Percentiles rank a stretch among this genome's conserved stretches.
These are phyloP conservation scores for Houttuynia cordata DNA, from an alignment of 164 flowering plant species.

Conservation along the genomic window DNA sequence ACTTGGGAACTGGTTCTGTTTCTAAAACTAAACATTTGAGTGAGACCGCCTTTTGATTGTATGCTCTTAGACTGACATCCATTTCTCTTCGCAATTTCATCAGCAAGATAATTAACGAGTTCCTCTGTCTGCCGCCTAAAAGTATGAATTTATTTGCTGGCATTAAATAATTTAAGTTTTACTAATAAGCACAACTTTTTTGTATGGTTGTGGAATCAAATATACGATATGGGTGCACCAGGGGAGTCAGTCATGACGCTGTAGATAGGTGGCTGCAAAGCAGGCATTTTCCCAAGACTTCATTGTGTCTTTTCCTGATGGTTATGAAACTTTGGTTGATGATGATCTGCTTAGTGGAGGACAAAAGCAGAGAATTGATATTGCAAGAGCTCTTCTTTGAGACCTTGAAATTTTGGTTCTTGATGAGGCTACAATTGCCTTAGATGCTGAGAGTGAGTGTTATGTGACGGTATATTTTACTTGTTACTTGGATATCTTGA, in stretches of 20 bases:
- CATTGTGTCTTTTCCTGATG: conserved; percentile 65
- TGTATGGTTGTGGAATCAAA: conserved; percentile 80
- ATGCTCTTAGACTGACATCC: conserved; percentile 11
- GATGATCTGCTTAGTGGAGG: conserved; percentile 97
- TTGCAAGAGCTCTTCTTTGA: conserved; percentile 84
- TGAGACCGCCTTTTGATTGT: conserved; percentile 41
- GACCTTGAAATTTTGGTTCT: conserved; percentile 78
- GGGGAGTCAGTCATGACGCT: conserved; percentile 57
- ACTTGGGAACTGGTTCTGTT: conserved; percentile 23
- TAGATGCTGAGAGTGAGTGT: conserved; percentile 94
- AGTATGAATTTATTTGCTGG: conserved; percentile 15
- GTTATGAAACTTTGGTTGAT: conserved; percentile 79
- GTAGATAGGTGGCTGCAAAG: conserved; percentile 83
- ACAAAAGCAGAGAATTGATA: conserved; percentile 91
- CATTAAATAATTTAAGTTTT: not conserved
- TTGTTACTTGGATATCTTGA: not conserved
- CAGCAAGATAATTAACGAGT: conserved; percentile 33
- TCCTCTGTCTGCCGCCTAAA: conserved; percentile 41
- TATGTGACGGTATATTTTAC: conserved; percentile 38
- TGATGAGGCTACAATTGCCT: conserved; percentile 96
- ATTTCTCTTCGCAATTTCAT: conserved; percentile 42
- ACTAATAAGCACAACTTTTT: conserved; percentile 83
- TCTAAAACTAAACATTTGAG: conserved; percentile 31
- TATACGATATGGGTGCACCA: conserved; percentile 71
- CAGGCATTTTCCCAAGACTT: conserved; percentile 91